A percentile compares a stretch with the other conserved stretches of the same genome.
These are phyloP conservation scores for Grosmannia serpens DNA, from an alignment of 2,329 filamentous ascomycete species.

Conservation along the genomic window DNA sequence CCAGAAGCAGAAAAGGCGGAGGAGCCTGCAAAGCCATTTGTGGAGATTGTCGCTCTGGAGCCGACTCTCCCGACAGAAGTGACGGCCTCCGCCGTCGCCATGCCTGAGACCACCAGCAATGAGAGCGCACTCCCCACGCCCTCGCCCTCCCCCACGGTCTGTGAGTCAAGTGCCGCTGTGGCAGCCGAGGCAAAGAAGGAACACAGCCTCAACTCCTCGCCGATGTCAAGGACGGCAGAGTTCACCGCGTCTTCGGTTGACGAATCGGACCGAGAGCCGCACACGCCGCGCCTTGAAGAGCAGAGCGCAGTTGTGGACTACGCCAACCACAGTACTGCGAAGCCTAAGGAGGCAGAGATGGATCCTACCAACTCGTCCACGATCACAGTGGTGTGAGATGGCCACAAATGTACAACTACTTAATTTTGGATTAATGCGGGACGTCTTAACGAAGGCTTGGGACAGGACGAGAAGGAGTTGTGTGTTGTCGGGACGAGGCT, in stretches of 20 bases:
- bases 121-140: neutral
- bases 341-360: slow-evolving; percentile 1
- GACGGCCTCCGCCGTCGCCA: neutral
- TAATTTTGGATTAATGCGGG: neutral
- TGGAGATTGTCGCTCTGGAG: neutral
- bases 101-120: neutral
- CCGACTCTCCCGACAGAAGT: neutral
- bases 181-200: neutral
- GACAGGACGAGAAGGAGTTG: neutral
- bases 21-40: neutral
- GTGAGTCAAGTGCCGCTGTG: neutral
- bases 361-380: slow-evolving; percentile 4
- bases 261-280: slow-evolving; percentile 10
- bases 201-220: neutral
- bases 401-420: neutral
- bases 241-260: slow-evolving; percentile 8
- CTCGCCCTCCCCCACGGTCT: neutral
- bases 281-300: slow-evolving; percentile 11
- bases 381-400: slow-evolving; percentile 5
- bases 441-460: neutral
- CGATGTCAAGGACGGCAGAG: slow-evolving; percentile 2
- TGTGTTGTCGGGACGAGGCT: neutral
- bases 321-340: neutral
- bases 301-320: neutral
- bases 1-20: neutral